Evolutionary conservation across 176 grass and related monocot species (phyloP), one percentile per base, ranked within the genome.

Genomic region (Oryza coarctata): DNA sequence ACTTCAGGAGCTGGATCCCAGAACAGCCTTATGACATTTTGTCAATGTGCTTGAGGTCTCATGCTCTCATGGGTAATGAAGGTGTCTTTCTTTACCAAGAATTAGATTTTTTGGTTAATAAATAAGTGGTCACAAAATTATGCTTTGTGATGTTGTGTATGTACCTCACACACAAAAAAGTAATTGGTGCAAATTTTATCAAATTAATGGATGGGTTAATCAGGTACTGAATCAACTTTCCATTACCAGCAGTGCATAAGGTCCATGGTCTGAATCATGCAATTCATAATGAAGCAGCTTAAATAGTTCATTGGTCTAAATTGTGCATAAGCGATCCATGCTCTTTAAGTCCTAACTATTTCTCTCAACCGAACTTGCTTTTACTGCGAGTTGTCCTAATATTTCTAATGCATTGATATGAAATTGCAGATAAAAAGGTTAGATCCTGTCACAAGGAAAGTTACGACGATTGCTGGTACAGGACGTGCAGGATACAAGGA

Each of bases 401-500:
- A 31, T 85, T 83, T 83, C 15, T 26, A 32, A 78, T 84, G 60
- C 58, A 55, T 40, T 82, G 13, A 43, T 75, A 50, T 84, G 47
- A 70, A 86, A 70, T 88, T 86, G 38, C 86, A 95, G 95, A 93
- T 98, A 82, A 98, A 98, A 94, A 84, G 76, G 75, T 69, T 98
- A 77, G 90, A 98, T 86, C 86, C 85, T 63, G 65, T 82, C 61
- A 98, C 92, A 31, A 91, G 76, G 86, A 91, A 84, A 91, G 95
- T 95, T 72, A 88, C 64, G 23, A 98, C 95, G 25, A 75, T 95
- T 93, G 95, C 89, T 93, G 95, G 95, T 47, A 98, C 88, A 82
- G 95, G 95, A 43, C 74, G 25, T 82, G 95, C 92, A 65, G 95
- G 95, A 87, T 98, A 89, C 65, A 98, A 87, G 71, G 90, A 98